These are phyloP conservation scores for Pleurotus djamor DNA, from an alignment of 768 basidiomycete species.

Conservation along the genomic window DNA sequence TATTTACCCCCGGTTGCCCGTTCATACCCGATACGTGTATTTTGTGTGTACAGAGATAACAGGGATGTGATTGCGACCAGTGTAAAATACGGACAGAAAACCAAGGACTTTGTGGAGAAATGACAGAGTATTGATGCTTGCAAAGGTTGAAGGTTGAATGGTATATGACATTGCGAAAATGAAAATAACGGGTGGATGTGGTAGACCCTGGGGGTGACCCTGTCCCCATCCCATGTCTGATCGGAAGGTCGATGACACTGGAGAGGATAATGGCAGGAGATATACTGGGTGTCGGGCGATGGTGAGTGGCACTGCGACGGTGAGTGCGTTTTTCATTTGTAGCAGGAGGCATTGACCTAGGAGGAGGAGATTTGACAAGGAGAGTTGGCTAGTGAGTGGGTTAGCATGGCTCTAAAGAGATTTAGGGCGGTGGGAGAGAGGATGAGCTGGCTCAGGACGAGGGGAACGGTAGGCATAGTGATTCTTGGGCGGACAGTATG, in stretches of 20 bases:
- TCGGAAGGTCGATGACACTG: neutral
- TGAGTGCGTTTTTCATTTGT: neutral
- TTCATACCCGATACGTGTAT: neutral
- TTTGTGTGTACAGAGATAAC: neutral
- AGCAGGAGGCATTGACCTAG: constrained; percentile 2
- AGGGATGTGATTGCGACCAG: neutral
- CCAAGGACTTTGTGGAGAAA: neutral
- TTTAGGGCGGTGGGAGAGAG: neutral
- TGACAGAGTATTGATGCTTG: constrained; percentile 1
- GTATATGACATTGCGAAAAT: neutral
- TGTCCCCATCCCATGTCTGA: neutral
- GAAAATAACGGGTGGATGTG: neutral
- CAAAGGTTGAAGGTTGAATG: neutral
- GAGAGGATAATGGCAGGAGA: neutral
- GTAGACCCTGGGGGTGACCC: neutral
- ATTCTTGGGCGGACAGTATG: constrained; percentile 3
- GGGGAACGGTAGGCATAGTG: constrained; percentile 1
- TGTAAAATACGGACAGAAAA: neutral
- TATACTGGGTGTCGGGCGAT: constrained; percentile 4
- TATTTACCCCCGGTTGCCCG: neutral
- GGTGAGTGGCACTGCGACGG: neutral
- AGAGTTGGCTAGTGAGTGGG: too few relatives aligned
- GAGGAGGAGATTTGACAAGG: too few relatives aligned
- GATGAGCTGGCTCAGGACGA: constrained; percentile 3
- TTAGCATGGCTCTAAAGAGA: too few relatives aligned